phyloP scores from a whole-genome alignment of 2,329 filamentous ascomycete species.

The Didymella pinodella region DNA sequence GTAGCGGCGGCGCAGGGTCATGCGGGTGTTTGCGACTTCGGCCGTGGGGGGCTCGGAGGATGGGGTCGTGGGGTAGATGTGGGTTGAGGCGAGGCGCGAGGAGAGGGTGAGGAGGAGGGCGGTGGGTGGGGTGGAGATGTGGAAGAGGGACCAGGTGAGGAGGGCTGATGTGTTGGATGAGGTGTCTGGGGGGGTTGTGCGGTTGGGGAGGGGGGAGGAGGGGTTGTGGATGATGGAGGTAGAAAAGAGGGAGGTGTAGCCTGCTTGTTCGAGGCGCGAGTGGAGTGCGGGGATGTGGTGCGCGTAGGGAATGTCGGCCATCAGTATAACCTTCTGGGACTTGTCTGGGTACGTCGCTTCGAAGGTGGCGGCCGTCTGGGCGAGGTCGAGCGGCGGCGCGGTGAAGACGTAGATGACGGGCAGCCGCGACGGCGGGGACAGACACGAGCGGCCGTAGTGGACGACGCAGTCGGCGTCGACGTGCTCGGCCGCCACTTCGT shows the following conservation, averaged over 20 bases:
- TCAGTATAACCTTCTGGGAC: constrained; percentile 73
- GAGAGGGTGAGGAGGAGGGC: constrained; percentile 87
- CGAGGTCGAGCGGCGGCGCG: constrained; percentile 70
- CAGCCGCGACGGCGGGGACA: constrained; percentile 86
- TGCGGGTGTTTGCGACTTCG: constrained; percentile 61
- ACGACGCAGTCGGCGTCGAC: constrained; percentile 89
- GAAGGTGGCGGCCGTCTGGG: constrained; percentile 68
- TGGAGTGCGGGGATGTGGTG: constrained; percentile 72
- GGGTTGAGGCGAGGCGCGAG: constrained; percentile 78
- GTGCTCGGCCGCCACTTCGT: constrained; percentile 96
- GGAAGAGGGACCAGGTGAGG: constrained; percentile 77
- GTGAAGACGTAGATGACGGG: constrained; percentile 95
- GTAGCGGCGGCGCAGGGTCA: constrained; percentile 81
- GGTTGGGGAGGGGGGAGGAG: constrained; percentile 82
- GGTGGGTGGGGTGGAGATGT: constrained; percentile 81
- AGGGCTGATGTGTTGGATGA: constrained; percentile 58
- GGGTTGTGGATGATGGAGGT: constrained; percentile 82
- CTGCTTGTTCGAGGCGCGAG: constrained; percentile 62
- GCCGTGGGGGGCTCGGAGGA: constrained; percentile 33
- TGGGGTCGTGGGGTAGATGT: constrained; percentile 73
- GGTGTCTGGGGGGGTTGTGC: constrained; percentile 66
- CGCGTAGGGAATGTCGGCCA: constrained; percentile 89
- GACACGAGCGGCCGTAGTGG: constrained; percentile 90
- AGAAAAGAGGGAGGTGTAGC: constrained; percentile 74
- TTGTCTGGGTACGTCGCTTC: constrained; percentile 71